phyloP scores from a whole-genome alignment of 495 filamentous ascomycete species.

The Tuber microsphaerosporum region DNA sequence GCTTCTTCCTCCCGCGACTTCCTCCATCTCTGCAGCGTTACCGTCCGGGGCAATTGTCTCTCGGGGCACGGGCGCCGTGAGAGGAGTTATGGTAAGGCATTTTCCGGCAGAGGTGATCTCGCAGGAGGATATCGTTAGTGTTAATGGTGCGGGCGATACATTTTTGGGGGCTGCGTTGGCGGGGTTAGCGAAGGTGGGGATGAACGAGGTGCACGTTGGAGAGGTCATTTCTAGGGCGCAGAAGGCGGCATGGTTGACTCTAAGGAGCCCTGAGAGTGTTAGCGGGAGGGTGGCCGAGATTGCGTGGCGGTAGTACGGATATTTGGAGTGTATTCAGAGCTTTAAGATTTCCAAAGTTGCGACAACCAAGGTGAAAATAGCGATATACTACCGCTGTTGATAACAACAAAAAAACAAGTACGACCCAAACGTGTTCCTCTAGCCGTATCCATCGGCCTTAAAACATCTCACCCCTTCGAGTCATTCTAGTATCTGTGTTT shows the following conservation, averaged over 20 bases:
- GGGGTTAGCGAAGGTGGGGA: conserved; percentile 42
- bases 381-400: no score
- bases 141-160: conserved; percentile 93
- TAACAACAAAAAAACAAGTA: no score
- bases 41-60: background rate
- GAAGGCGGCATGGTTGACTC: conserved; percentile 65
- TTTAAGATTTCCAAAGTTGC: no score
- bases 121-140: conserved; percentile 63
- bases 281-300: conserved; percentile 46
- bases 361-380: no score
- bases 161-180: conserved; percentile 75
- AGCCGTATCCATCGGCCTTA: no score
- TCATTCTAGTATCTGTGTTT: no score
- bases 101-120: conserved; percentile 61
- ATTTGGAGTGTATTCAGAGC: background rate
- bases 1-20: conserved; percentile 58
- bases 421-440: no score
- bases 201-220: conserved; percentile 48
- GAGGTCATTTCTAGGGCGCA: conserved; percentile 59
- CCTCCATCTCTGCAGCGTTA: conserved; percentile 8
- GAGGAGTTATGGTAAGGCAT: conserved; percentile 66
- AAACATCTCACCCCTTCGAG: no score
- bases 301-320: background rate
- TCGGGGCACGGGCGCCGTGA: conserved; percentile 4
- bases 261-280: conserved; percentile 66